phyloP scores from a whole-genome alignment of 176 grass and related monocot genomes.

The Alloteropsis semialata region DNA sequence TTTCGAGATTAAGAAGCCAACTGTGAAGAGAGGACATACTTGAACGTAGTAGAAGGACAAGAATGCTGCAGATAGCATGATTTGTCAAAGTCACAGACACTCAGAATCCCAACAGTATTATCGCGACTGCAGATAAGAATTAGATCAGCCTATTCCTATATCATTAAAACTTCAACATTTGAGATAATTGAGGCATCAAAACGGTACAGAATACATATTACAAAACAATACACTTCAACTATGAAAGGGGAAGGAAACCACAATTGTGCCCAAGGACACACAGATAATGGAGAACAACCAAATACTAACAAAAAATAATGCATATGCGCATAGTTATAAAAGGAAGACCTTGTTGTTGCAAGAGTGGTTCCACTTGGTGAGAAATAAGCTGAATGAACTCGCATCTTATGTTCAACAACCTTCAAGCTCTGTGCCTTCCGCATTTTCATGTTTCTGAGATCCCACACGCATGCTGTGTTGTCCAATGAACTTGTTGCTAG shows the following conservation, averaged over 20 bases:
- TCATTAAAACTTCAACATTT: too few species aligned
- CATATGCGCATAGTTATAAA: neutral
- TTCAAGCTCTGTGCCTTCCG: constrained; percentile 28
- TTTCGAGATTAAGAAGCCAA: too few species aligned
- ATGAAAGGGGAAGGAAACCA: neutral
- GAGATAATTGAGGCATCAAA: too few species aligned
- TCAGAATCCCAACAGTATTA: constrained; percentile 29
- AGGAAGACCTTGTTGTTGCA: constrained; percentile 55
- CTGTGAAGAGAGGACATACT: too few species aligned
- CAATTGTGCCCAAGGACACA: neutral
- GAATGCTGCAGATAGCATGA: neutral
- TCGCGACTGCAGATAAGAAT: constrained; percentile 14
- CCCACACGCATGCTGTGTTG: constrained; percentile 52
- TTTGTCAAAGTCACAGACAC: constrained; percentile 13
- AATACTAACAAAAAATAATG: neutral
- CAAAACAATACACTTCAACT: neutral
- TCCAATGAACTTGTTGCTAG: constrained; percentile 61
- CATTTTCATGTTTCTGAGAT: constrained; percentile 51
- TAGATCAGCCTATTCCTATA: neutral
- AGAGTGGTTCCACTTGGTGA: constrained; percentile 53
- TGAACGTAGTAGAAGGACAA: constrained; percentile 31
- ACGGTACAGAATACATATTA: too few species aligned
- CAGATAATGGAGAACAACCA: neutral
- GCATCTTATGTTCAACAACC: constrained; percentile 25
- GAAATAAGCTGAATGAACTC: constrained; percentile 63